These are phyloP conservation scores for Pulveroboletus sp. DNA, from an alignment of 768 basidiomycete genomes.

Conservation along the genomic window DNA sequence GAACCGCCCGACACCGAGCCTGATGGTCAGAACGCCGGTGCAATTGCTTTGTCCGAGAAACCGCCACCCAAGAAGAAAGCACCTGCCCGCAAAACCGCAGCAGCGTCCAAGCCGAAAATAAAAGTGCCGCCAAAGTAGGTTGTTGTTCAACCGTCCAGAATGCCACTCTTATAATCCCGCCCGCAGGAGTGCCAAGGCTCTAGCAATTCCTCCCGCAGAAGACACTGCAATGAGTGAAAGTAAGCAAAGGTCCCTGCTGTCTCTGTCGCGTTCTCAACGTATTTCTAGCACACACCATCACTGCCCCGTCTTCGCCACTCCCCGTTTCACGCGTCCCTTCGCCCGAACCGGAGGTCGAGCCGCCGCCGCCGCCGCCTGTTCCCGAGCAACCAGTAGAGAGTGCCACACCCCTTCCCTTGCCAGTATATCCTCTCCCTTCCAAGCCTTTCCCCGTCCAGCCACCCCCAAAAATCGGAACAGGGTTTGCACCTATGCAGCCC, in stretches of 20 bases:
- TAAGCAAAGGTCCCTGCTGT: constrained; percentile 25
- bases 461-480: constrained; percentile 70
- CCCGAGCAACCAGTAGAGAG: constrained; percentile 43
- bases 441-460: constrained; percentile 83
- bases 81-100: constrained; percentile 41
- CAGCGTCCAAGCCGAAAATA: constrained; percentile 33
- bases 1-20: constrained; percentile 27
- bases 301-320: constrained; percentile 71
- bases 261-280: constrained; percentile 3
- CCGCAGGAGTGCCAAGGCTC: constrained; percentile 28
- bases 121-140: constrained; percentile 32
- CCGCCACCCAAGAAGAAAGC: constrained; percentile 49
- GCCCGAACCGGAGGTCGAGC: constrained; percentile 48
- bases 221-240: constrained; percentile 64
- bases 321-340: constrained; percentile 37
- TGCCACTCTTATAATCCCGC: constrained; percentile 8
- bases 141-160: background rate
- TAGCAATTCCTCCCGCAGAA: constrained; percentile 40
- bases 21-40: constrained; percentile 18
- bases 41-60: constrained; percentile 30
- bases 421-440: constrained; percentile 75
- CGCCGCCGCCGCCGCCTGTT: constrained; percentile 30
- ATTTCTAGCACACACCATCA: constrained; percentile 55
- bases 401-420: constrained; percentile 50
- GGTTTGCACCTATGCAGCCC: constrained; percentile 64